Evolutionary conservation across 106 monocot species (phyloP).

Genomic region (Dendrobium huoshanense): DNA sequence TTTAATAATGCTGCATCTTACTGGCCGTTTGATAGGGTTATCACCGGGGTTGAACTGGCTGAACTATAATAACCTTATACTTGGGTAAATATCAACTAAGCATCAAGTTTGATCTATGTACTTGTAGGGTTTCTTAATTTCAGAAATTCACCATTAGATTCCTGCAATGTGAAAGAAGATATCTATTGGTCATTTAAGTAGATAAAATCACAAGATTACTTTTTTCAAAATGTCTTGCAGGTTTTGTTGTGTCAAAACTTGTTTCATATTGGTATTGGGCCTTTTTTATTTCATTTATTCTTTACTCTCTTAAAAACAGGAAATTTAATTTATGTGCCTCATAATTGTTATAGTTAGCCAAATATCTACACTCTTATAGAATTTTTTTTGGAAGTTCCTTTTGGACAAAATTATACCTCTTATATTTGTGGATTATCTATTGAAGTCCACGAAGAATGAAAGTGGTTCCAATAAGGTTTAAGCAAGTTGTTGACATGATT

Average conservation of each 20-base stretch:
- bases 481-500: too few species aligned
- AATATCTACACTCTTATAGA: too few species aligned
- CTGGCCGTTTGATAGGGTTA: neutral
- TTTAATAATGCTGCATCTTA: neutral
- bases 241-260: neutral
- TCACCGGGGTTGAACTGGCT: neutral
- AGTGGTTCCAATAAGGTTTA: too few species aligned
- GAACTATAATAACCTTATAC: neutral
- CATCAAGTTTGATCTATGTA: neutral
- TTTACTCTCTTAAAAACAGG: too few species aligned
- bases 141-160: neutral
- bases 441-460: too few species aligned
- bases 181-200: neutral
- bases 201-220: neutral
- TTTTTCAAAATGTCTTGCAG: neutral
- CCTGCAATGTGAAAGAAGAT: neutral
- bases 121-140: neutral
- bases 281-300: neutral
- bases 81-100: neutral
- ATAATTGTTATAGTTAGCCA: too few species aligned
- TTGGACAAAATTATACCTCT: too few species aligned
- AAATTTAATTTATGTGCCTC: too few species aligned
- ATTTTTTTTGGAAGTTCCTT: too few species aligned
- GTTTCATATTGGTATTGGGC: neutral
- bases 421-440: too few species aligned